Conservation (phyloP, 2,329 filamentous ascomycete species). For the Alternaria rosae region DNA sequence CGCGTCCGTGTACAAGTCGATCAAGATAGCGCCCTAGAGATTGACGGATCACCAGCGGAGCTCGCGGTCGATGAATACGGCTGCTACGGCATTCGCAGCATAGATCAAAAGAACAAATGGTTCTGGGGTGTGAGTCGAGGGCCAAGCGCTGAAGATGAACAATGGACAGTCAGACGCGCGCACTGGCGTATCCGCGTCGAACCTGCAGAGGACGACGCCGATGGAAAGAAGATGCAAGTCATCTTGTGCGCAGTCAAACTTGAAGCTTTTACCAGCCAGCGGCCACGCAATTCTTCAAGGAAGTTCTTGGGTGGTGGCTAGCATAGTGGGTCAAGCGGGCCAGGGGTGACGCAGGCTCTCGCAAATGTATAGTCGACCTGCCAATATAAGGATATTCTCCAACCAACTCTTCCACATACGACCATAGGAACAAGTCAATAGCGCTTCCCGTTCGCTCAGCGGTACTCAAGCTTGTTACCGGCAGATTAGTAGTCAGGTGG, state of each 20-base stretch:
- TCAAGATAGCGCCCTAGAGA: constrained; percentile 31
- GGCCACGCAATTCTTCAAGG: constrained; percentile 69
- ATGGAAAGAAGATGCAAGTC: constrained; percentile 68
- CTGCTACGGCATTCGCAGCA: constrained; percentile 24
- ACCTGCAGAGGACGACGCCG: constrained; percentile 49
- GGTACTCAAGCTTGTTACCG: constrained; percentile 1
- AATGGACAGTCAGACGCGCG: constrained; percentile 49
- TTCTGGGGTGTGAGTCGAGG: background rate
- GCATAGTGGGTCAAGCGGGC: background rate
- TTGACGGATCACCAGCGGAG: constrained; percentile 33
- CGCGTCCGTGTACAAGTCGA: constrained; percentile 59
- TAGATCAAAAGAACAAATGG: background rate
- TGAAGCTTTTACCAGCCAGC: constrained; percentile 73
- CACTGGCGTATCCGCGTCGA: constrained; percentile 65
- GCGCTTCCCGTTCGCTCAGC: constrained; percentile 8
- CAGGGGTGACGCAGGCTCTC: background rate
- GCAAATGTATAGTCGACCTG: background rate
- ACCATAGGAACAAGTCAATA: constrained; percentile 1
- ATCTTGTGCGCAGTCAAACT: constrained; percentile 78
- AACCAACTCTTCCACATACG: constrained; percentile 2
- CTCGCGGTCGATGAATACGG: constrained; percentile 21
- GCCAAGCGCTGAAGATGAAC: constrained; percentile 19
- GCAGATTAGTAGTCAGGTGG: constrained; percentile 3
- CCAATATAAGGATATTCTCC: background rate
- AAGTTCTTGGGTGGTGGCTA: constrained; percentile 62